phyloP scores from a whole-genome alignment of 2,329 filamentous ascomycete species.

The Talaromyces sp. region DNA sequence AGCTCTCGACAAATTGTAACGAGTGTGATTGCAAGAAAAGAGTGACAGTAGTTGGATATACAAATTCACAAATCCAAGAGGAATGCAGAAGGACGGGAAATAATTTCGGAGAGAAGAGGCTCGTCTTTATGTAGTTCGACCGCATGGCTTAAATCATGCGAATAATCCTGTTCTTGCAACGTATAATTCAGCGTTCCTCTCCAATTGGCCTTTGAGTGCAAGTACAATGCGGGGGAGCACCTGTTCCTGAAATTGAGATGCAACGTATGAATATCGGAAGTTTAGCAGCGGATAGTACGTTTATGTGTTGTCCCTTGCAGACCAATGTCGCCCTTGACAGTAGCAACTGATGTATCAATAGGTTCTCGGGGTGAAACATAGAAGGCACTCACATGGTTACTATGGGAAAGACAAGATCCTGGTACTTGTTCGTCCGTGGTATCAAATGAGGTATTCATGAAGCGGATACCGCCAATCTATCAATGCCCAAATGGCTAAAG shows the following conservation, averaged over 20 bases:
- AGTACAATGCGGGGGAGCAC: neutral
- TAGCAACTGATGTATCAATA: neutral
- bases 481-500: neutral
- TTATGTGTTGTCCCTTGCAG: neutral
- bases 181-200: neutral
- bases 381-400: neutral
- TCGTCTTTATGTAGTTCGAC: neutral
- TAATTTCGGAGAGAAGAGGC: no score
- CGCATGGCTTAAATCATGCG: neutral
- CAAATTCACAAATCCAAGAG: no score
- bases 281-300: neutral
- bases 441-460: neutral
- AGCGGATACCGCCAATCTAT: neutral
- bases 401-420: neutral
- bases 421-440: neutral
- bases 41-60: neutral
- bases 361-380: neutral
- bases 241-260: neutral
- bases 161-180: neutral
- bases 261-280: no score
- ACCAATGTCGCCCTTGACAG: neutral
- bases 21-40: neutral
- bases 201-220: neutral
- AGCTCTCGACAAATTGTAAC: neutral
- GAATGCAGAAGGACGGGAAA: neutral